Conservation (phyloP, 768 basidiomycete species). For the Leccinum subtestaceum region DNA sequence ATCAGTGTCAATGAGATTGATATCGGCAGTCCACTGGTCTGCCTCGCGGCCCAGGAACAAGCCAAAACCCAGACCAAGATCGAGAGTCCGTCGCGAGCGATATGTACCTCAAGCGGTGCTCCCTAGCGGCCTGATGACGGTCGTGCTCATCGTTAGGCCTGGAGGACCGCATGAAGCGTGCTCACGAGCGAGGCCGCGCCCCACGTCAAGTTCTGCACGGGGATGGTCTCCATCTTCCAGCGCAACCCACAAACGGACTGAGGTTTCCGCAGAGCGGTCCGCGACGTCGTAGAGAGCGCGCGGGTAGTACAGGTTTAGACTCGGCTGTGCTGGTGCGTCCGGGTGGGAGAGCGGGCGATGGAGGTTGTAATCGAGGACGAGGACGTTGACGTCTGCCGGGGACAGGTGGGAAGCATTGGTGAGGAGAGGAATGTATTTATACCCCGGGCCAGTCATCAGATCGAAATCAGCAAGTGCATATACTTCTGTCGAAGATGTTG, state of each 20-base stretch:
- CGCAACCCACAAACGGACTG: constrained; percentile 48
- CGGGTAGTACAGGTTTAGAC: constrained; percentile 42
- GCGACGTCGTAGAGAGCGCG: constrained; percentile 41
- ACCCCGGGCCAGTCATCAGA: constrained; percentile 6
- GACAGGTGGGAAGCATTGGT: constrained; percentile 10
- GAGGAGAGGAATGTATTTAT: constrained; percentile 11
- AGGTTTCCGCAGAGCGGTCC: constrained; percentile 32
- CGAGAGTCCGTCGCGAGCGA: constrained; percentile 62
- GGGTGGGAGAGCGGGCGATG: constrained; percentile 42
- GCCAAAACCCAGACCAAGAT: constrained; percentile 2
- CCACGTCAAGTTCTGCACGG: constrained; percentile 38
- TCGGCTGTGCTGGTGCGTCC: neutral
- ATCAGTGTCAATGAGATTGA: neutral
- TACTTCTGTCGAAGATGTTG: neutral
- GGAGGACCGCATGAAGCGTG: constrained; percentile 36
- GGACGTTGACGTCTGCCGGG: constrained; percentile 37
- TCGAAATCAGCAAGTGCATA: constrained; percentile 5
- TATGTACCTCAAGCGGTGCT: constrained; percentile 34
- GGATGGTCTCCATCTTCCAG: constrained; percentile 57
- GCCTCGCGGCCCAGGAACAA: no score
- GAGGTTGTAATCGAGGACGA: constrained; percentile 54
- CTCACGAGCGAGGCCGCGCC: constrained; percentile 38
- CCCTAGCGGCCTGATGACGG: constrained; percentile 6
- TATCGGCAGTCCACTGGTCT: no score
- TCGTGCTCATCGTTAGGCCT: constrained; percentile 17